Evolutionary conservation across 192 early-diverging fungal genomes (phyloP), one percentile per base, ranked within the genome.

Genomic region (Allomyces arbusculus): DNA sequence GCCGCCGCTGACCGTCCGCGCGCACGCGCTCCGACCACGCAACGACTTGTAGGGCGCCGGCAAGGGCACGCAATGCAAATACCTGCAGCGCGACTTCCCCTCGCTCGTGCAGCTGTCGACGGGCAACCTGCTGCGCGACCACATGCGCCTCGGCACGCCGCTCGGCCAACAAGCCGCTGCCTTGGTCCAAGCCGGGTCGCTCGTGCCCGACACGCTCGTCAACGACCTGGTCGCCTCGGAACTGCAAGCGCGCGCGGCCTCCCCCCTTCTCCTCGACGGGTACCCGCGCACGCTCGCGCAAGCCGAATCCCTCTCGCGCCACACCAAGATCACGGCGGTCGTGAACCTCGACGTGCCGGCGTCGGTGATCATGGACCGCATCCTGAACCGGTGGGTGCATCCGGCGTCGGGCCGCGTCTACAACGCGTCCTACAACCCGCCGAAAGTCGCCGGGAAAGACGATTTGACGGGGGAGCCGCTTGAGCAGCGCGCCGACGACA

Each of bases 301-400:
- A 75, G 94, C 95, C 5, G 68, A 81, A 65, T 76, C 79, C 2
- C 73, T 97, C 67, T 85, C 87, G 68, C 70, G 77, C 24, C 74
- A 76, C 24, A 75, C 92, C 64, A 69, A 76, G 24, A 67, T 97
- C 62, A 89, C 89, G 70, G 70, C 89, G 10, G 92, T 95, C 20
- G 80, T 96, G 61, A 90, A 95, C 70, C 74, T 98, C 64, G 84
- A 87, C 66, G 95, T 98, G 23, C 92, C 95, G 11, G 89, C 92
- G 70, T 80, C 82, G 64, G 88, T 91, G 14, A 94, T 95, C 62
- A 70, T 98, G 65, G 78, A 89, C 67, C 82, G 95, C 11, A 93
- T 98, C 62, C 85, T 88, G 76, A 92, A 92, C 78, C 86, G 95
- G 33, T 97, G 91, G 85, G 88, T 97, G 63, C 95, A 97, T 72